phyloP scores from a whole-genome alignment of 129 eudicot genomes.

The Artemisia tridentata region DNA sequence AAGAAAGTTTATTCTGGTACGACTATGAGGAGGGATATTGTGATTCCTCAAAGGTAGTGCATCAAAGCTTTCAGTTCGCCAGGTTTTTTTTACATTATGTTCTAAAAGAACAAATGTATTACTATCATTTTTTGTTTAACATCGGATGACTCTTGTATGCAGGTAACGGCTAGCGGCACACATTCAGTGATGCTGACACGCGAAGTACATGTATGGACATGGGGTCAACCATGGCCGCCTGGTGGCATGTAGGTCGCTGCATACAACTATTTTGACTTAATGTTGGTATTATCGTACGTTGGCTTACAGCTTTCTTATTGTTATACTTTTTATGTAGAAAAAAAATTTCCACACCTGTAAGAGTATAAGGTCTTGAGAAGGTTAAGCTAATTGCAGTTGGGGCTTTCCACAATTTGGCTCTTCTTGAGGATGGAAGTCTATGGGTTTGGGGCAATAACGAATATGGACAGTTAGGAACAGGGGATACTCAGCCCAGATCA shows the following conservation, averaged over 20 bases:
- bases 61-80: conserved; percentile 88
- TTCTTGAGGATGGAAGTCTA: conserved; percentile 71
- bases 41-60: conserved; percentile 93
- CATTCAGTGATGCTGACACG: conserved; percentile 93
- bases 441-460: conserved; percentile 99
- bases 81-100: conserved; percentile 41
- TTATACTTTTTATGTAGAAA: conserved; percentile 45
- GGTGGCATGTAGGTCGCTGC: conserved; percentile 75
- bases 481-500: conserved; percentile 99
- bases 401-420: conserved; percentile 97
- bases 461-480: conserved; percentile 97
- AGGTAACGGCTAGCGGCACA: conserved; percentile 99
- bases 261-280: background rate
- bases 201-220: conserved; percentile 98
- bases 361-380: conserved; percentile 95
- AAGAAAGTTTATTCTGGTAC: conserved; percentile 77
- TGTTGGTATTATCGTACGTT: background rate
- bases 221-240: conserved; percentile 99
- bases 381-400: conserved; percentile 94
- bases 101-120: background rate
- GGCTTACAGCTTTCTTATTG: background rate
- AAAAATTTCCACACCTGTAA: conserved; percentile 91
- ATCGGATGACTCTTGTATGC: conserved; percentile 10
- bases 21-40: conserved; percentile 89
- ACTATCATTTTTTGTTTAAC: background rate